phyloP scores from a whole-genome alignment of 495 filamentous ascomycete species.

The Tuber indicum region DNA sequence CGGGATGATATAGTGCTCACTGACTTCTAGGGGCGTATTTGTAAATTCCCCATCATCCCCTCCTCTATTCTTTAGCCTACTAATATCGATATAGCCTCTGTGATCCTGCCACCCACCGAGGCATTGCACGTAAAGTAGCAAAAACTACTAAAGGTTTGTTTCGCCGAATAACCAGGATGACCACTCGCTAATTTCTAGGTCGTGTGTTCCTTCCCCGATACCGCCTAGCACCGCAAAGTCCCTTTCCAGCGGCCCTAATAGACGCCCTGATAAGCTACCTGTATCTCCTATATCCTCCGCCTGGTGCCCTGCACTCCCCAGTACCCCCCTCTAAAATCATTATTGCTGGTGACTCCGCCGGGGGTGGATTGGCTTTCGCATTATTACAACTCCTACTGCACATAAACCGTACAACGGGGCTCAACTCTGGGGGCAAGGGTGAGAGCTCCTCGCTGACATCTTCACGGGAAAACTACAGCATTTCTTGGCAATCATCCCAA shows the following conservation, averaged over 20 bases:
- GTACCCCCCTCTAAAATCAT: slow-evolving; percentile 65
- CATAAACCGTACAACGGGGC: slow-evolving; percentile 49
- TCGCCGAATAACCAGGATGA: neutral
- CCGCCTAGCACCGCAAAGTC: slow-evolving; percentile 72
- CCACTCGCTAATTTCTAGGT: slow-evolving; percentile 10
- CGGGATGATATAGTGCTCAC: neutral
- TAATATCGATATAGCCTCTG: slow-evolving; percentile 50
- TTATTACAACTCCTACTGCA: slow-evolving; percentile 70
- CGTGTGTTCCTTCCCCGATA: slow-evolving; percentile 77
- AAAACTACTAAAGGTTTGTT: slow-evolving; percentile 47
- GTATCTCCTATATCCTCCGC: slow-evolving; percentile 70
- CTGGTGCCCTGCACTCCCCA: slow-evolving; percentile 63
- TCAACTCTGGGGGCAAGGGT: slow-evolving; percentile 10
- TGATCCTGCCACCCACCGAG: slow-evolving; percentile 64
- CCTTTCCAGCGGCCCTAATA: slow-evolving; percentile 75
- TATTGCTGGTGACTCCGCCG: slow-evolving; percentile 80
- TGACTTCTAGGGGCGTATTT: slow-evolving; percentile 36
- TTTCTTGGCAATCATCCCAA: slow-evolving; percentile 54
- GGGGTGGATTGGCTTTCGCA: slow-evolving; percentile 66
- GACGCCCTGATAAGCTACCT: slow-evolving; percentile 82
- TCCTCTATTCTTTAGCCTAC: neutral
- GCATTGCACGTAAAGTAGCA: slow-evolving; percentile 48
- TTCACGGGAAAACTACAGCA: neutral
- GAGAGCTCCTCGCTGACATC: slow-evolving; percentile 14
- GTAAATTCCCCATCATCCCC: slow-evolving; percentile 39